These are phyloP conservation scores for Astragalus glycyphyllos DNA, from an alignment of 306 rosid species.

Conservation along the genomic window DNA sequence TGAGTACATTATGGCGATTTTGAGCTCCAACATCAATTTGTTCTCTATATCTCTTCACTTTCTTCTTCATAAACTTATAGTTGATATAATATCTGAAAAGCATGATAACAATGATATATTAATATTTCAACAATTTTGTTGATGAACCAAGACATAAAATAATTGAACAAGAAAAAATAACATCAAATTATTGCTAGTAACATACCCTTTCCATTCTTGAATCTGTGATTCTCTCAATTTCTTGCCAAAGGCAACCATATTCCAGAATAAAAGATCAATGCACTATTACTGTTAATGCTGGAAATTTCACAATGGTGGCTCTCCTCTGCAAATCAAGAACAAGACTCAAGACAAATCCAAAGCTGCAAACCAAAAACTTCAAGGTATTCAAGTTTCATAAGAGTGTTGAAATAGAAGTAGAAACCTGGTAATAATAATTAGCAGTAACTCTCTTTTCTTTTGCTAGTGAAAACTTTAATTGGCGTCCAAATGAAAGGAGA, in stretches of 20 bases:
- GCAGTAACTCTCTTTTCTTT: slow-evolving; percentile 5
- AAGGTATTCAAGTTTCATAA: slow-evolving; percentile 23
- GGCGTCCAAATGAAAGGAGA: background rate
- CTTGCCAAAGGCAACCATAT: slow-evolving; percentile 88
- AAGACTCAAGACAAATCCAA: slow-evolving; percentile 1
- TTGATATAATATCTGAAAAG: slow-evolving; percentile 67
- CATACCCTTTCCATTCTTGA: slow-evolving; percentile 89
- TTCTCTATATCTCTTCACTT: slow-evolving; percentile 68
- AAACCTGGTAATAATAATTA: slow-evolving; percentile 35
- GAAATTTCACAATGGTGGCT: no score
- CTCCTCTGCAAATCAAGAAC: background rate
- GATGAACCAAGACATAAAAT: background rate
- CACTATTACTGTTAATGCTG: slow-evolving; percentile 2
- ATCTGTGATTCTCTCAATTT: slow-evolving; percentile 83
- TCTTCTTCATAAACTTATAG: slow-evolving; percentile 87
- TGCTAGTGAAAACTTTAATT: slow-evolving; percentile 24
- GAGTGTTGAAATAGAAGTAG: slow-evolving; percentile 19
- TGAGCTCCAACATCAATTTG: slow-evolving; percentile 69
- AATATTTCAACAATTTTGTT: slow-evolving; percentile 5
- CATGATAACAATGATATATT: background rate
- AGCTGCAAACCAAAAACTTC: slow-evolving; percentile 7
- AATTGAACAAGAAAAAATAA: background rate
- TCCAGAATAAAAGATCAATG: slow-evolving; percentile 35
- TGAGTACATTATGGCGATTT: slow-evolving; percentile 61
- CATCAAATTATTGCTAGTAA: no score